Evolutionary conservation across 345 rosid genomes (phyloP).

Genomic region (Eucalyptus rudis): DNA sequence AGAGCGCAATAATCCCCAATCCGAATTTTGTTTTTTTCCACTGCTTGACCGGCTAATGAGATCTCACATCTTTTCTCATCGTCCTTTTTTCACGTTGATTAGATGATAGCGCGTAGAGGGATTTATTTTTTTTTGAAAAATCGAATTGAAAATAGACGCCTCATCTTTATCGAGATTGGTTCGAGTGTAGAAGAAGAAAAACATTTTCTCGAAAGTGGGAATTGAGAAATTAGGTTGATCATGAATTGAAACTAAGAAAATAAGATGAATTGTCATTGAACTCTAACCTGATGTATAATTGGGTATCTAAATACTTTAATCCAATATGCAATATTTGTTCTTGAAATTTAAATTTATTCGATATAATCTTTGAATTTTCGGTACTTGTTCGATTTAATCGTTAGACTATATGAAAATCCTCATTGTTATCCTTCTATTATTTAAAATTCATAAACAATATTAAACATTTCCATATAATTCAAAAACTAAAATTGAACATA

Average conservation of each 20-base stretch:
- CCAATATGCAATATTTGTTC: too few relatives aligned
- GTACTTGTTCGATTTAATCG: background rate
- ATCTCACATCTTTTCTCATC: background rate
- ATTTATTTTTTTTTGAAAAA: too few relatives aligned
- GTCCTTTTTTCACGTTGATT: background rate
- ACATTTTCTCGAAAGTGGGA: too few relatives aligned
- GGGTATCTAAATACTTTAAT: background rate
- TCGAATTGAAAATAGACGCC: rapidly evolving
- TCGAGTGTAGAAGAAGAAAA: too few relatives aligned
- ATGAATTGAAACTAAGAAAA: background rate
- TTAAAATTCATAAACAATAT: too few relatives aligned
- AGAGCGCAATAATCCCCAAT: background rate
- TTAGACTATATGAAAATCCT: too few relatives aligned
- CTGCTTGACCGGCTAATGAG: background rate
- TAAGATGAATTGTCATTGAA: background rate
- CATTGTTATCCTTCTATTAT: background rate
- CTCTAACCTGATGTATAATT: background rate
- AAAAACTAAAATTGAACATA: background rate
- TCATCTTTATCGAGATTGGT: background rate
- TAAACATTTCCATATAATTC: background rate
- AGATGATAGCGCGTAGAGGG: background rate
- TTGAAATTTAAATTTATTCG: too few relatives aligned
- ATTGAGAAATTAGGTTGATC: background rate
- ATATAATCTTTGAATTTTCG: rapidly evolving
- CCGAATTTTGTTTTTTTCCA: too few relatives aligned